A percentile compares a stretch with the other conserved stretches of the same genome.
Conservation (phyloP, 768 basidiomycete species). For the Panaeolus cyanescens region DNA sequence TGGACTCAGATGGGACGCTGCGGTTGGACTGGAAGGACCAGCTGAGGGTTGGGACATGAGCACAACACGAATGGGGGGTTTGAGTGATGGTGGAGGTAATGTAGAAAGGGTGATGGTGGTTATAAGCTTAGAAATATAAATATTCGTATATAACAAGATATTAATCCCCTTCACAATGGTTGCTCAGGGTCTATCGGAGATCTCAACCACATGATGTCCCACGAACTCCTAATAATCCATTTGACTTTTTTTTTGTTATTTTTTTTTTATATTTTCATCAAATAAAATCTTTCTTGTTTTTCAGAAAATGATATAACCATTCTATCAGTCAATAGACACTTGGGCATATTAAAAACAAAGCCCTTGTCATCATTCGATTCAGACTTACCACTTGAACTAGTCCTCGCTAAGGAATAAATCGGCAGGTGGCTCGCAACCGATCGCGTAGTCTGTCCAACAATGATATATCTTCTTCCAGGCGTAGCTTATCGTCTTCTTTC, state of each 20-base stretch:
- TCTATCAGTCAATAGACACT: no score
- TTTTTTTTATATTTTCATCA: no score
- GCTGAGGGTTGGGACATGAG: conserved; percentile 41
- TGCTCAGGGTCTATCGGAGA: conserved; percentile 23
- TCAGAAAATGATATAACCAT: no score
- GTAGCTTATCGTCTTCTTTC: neutral
- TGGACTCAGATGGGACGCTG: conserved; percentile 32
- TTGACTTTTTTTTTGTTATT: no score
- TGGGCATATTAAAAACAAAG: neutral
- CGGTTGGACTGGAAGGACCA: conserved; percentile 37
- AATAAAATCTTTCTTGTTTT: no score
- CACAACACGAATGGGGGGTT: conserved; percentile 10
- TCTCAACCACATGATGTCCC: conserved; percentile 14
- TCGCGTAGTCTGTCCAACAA: neutral
- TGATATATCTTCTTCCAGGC: neutral
- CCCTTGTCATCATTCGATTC: neutral
- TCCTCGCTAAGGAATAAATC: no score
- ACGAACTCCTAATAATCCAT: conserved; percentile 8
- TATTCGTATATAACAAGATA: no score
- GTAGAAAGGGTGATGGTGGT: conserved; percentile 10
- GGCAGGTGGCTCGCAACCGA: neutral
- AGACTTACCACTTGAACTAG: no score
- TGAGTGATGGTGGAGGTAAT: conserved; percentile 8
- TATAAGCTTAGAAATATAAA: conserved; percentile 16
- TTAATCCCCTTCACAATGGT: conserved; percentile 32